Conservation (phyloP, 225 moss, liverwort and hornwort genomes). For the Polytrichum formosum region DNA sequence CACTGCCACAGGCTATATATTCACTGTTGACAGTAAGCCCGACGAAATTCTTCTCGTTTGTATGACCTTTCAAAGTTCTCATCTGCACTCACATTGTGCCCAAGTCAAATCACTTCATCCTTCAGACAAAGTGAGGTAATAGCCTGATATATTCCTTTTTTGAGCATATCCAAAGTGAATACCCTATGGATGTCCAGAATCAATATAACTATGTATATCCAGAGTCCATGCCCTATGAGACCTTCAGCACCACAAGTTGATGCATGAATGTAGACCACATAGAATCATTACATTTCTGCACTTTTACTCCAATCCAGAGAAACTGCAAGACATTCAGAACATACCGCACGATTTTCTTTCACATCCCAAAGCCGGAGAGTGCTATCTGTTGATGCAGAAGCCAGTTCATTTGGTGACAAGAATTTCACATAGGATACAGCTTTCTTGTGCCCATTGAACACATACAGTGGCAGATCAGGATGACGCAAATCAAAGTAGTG, state of each 20-base stretch:
- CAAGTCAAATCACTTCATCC: conserved; percentile 6
- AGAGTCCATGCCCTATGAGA: no score
- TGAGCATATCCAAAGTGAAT: no score
- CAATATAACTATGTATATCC: no score
- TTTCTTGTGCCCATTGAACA: conserved; percentile 90
- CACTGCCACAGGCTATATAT: conserved; percentile 94
- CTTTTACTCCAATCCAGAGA: background rate
- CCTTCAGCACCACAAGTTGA: background rate
- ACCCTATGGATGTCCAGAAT: no score
- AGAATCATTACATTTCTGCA: background rate
- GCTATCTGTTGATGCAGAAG: conserved; percentile 96
- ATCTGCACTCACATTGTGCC: conserved; percentile 52
- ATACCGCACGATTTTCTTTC: conserved; percentile 68
- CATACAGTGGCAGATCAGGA: conserved; percentile 51
- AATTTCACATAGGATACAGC: conserved; percentile 99
- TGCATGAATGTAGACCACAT: background rate
- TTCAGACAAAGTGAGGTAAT: background rate
- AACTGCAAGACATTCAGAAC: background rate
- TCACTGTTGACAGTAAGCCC: conserved; percentile 94
- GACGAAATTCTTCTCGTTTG: conserved; percentile 97
- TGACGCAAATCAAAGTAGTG: conserved; percentile 92
- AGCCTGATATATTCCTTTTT: no score
- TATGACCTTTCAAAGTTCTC: conserved; percentile 85
- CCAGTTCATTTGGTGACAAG: conserved; percentile 83
- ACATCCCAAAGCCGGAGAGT: conserved; percentile 97